Conservation (phyloP, 345 rosid genomes). For the Linum usitatissimum region DNA sequence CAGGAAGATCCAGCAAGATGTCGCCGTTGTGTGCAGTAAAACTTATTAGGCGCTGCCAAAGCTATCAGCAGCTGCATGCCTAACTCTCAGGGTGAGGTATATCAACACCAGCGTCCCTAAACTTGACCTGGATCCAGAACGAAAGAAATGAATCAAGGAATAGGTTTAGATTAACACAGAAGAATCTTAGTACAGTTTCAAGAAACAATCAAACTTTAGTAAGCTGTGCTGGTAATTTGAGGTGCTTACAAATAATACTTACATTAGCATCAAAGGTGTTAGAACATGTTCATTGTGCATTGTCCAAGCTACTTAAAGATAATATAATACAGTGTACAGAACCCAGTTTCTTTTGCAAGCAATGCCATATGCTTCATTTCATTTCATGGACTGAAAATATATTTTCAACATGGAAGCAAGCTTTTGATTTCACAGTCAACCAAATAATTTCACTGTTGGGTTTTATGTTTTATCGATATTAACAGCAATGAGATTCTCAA, state of each 20-base stretch:
- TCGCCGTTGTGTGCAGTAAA: not conserved
- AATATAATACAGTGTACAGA: not conserved
- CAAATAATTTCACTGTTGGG: too few relatives aligned
- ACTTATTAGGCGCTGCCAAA: constrained; percentile 30
- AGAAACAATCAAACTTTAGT: too few relatives aligned
- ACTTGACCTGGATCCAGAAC: constrained; percentile 57
- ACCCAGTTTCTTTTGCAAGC: not conserved
- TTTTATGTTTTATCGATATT: too few relatives aligned
- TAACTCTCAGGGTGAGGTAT: constrained; percentile 70
- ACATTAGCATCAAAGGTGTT: too few relatives aligned
- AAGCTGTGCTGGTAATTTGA: too few relatives aligned
- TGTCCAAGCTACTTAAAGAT: not conserved
- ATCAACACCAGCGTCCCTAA: constrained; percentile 78
- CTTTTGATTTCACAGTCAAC: too few relatives aligned
- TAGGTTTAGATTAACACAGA: not conserved
- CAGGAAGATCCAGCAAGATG: constrained; percentile 5
- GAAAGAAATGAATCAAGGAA: not conserved
- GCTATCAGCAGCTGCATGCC: constrained; percentile 36
- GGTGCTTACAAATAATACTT: too few relatives aligned
- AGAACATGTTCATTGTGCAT: too few relatives aligned
- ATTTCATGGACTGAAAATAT: too few relatives aligned
- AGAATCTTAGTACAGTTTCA: too few relatives aligned
- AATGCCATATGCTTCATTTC: not conserved
- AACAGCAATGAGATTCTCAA: too few relatives aligned
- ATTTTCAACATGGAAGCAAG: not conserved